These are phyloP conservation scores for Rhizopogon salebrosus DNA, from an alignment of 768 basidiomycete species.

Conservation along the genomic window DNA sequence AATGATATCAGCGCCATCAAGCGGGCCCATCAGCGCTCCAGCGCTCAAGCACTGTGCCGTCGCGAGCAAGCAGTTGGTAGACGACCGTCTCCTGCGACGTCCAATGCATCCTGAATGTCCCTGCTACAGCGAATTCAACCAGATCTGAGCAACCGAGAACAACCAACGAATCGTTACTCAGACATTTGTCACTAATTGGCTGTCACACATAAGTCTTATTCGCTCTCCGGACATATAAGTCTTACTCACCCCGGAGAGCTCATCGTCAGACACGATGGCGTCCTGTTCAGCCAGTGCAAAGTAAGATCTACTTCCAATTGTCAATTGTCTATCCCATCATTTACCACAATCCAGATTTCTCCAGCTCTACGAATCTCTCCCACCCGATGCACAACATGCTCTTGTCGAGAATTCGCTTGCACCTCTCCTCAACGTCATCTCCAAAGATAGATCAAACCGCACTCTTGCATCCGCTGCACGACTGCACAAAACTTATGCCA, in stretches of 20 bases:
- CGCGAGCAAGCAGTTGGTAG: too few relatives aligned
- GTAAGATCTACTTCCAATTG: neutral
- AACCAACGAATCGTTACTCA: too few relatives aligned
- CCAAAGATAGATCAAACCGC: conserved; percentile 33
- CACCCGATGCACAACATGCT: conserved; percentile 44
- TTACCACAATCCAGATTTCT: conserved; percentile 33
- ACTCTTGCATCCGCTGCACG: conserved; percentile 36
- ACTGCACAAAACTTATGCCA: conserved; percentile 32
- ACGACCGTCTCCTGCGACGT: too few relatives aligned
- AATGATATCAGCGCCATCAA: conserved; percentile 3
- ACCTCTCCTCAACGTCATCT: conserved; percentile 40
- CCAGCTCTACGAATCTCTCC: conserved; percentile 44
- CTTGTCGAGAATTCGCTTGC: conserved; percentile 47
- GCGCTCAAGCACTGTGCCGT: too few relatives aligned
- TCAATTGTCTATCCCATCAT: neutral
- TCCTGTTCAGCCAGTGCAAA: conserved; percentile 14
- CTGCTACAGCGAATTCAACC: too few relatives aligned
- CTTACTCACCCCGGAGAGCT: too few relatives aligned
- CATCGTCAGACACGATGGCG: conserved; percentile 6
- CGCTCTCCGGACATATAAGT: too few relatives aligned
- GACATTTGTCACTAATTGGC: neutral
- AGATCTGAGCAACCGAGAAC: too few relatives aligned
- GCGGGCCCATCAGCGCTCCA: too few relatives aligned
- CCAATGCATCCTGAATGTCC: too few relatives aligned
- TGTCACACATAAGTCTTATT: too few relatives aligned